These are phyloP conservation scores for Erodium texanum DNA, from an alignment of 441 rosid genomes.

Conservation along the genomic window DNA sequence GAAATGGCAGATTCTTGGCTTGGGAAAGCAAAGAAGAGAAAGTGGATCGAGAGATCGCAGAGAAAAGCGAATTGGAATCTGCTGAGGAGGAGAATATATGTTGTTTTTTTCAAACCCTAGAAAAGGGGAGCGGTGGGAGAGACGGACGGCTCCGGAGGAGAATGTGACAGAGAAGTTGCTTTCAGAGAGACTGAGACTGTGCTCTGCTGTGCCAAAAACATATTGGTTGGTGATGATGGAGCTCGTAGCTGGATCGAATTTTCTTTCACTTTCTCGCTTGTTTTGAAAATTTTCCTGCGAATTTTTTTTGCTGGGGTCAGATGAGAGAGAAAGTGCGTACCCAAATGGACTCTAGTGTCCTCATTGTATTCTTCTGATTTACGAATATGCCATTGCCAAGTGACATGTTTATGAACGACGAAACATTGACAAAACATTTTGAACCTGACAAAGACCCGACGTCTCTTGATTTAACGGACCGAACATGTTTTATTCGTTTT, in stretches of 20 bases:
- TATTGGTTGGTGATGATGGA: not conserved
- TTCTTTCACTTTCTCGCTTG: not conserved
- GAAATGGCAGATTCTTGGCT: conserved; percentile 69
- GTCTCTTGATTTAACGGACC: too few relatives aligned
- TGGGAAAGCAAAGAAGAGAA: conserved; percentile 59
- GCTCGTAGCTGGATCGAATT: not conserved
- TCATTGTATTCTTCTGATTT: not conserved
- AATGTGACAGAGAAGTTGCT: not conserved
- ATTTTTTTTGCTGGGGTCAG: not conserved
- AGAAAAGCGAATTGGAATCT: not conserved
- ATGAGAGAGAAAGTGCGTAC: not conserved
- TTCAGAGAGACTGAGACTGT: not conserved
- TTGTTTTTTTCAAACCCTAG: not conserved
- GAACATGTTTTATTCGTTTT: too few relatives aligned
- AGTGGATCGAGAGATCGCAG: conserved; percentile 15
- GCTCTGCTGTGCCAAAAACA: too few relatives aligned
- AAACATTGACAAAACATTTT: too few relatives aligned
- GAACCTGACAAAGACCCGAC: too few relatives aligned
- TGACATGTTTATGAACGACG: too few relatives aligned
- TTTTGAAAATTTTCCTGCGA: not conserved
- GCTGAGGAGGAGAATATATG: not conserved
- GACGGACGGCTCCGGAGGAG: not conserved
- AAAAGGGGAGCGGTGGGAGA: not conserved
- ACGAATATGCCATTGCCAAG: not conserved
- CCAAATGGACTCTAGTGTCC: too few relatives aligned